Evolutionary conservation across 129 eudicot species (phyloP), one percentile per base, ranked within the genome.

Genomic region (Cynara cardunculus): DNA sequence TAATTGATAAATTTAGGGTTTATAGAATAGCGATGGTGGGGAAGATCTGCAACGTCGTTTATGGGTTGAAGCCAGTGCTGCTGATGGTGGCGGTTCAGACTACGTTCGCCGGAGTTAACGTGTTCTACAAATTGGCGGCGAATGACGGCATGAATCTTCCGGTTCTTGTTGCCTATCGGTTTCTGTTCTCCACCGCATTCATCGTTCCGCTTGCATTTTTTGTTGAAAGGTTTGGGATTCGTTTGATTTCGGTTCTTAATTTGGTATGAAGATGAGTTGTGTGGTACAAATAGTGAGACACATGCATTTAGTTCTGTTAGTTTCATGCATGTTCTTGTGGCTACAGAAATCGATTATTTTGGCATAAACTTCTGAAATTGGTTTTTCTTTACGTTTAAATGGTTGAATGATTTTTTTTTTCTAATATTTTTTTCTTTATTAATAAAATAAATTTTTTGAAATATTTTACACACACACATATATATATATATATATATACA

Each of bases 161-260:
- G 4, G 69, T 91, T 80, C 74, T 87, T 59, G 78, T 87, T n/a
- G 89, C 86, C 31, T 91, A 89, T 35, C 85, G 97, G 7, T 91
- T 89, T 32, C 21, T 86, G 22, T 89, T 91, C 75, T 84, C 87
- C 13, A 79, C 91, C 16, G 85, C 84, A 28, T 67, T 84, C 65
- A 87, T 89, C 7, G 68, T 79, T 73, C 96, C 96, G 2, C 1
- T 89, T 77, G 97, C 97, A 0, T 67, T 85, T 53, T 84, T 85
- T 25, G 64, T 80, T 19, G 97, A 89, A 79, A 89, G 97, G 97
- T 91, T 28, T 59, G 73, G 73, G 39, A 34, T 34, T 34, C 39
- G 39, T 34, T 34, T 34, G 7, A 34, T 34, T 34, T 34, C 39
- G 1, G 30, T 19, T 65, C 64, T 13, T 22, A 5, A 24, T 19